Percentiles rank a stretch among this genome's conserved stretches.
Conservation (phyloP, 805 yeast species). For the Teunomyces barrocoloradensis region DNA sequence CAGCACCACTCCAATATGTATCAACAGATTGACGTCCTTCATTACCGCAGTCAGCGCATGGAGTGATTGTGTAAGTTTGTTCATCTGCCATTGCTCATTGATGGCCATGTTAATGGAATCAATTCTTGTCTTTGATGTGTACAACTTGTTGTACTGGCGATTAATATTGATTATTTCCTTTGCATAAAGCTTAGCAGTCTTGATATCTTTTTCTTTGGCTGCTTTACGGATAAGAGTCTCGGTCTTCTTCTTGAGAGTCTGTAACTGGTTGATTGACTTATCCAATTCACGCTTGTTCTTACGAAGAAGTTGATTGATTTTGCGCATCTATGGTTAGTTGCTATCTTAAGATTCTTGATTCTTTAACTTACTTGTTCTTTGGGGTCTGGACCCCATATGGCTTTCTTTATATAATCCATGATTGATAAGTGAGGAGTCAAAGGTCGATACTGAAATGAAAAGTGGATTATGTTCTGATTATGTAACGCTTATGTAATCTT, state of each 20-base stretch:
- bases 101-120: conserved; percentile 85
- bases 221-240: conserved; percentile 70
- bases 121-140: conserved; percentile 79
- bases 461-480: background rate
- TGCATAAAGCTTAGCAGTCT: conserved; percentile 76
- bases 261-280: conserved; percentile 63
- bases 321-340: conserved; percentile 47
- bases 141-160: conserved; percentile 70
- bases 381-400: conserved; percentile 97
- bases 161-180: conserved; percentile 72
- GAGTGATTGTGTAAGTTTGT: conserved; percentile 79
- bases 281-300: conserved; percentile 85
- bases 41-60: conserved; percentile 74
- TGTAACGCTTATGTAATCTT: background rate
- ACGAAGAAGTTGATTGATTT: conserved; percentile 74
- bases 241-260: conserved; percentile 66
- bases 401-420: conserved; percentile 84
- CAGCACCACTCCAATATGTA: conserved; percentile 74
- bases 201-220: conserved; percentile 73
- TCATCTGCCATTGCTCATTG: conserved; percentile 86
- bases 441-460: background rate
- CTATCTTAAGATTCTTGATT: background rate
- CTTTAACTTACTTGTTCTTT: conserved; percentile 63
- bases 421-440: background rate
- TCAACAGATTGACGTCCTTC: conserved; percentile 82